Base-by-base conservation (phyloP, 129 eudicot genomes). In the Pulicaria dysenterica region DNA sequence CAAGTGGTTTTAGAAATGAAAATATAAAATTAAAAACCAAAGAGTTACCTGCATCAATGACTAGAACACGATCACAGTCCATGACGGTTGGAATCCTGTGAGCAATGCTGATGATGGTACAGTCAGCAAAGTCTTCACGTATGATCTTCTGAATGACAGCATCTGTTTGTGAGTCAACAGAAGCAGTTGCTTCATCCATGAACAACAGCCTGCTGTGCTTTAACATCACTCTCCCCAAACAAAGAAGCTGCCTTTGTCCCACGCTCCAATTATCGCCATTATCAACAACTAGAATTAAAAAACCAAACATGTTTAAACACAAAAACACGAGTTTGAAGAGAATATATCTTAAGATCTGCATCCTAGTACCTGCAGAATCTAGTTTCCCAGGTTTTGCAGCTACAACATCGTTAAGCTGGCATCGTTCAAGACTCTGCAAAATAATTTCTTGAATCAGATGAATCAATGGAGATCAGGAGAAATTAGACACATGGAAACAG, bases 111-210 rank as follows among this genome's bases (percentile, higher is more conserved):
- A 88, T 80, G n/a, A 85, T 83, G 4, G 95, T 88, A 59, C 95
- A 85, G 11, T 67, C 75, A 5, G 79, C 53, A 61, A 88, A 88
- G 16, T 88, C 95, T 42, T 77, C 80, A 0, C 88, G 71, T 13
- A 89, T 89, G 73, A 77, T 86, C 11, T 61, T 83, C 57, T 89
- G 92, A 65, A 89, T 86, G 5, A 84, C 69, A 4, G 81, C 84
- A 65, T 89, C 96, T 3, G 96, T 86, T 67, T 83, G 86, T 10
- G 90, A 82, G 81, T 89, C 96, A 50, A 89, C 92, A 2, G 96
- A 86, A 14, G 96, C 96, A 0, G 96, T 89, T 64, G 96, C 96
- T 76, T 89, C 96, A 34, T 89, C 96, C 87, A 89, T 83, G 71
- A 89, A 83, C 80, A 89, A 65, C 24, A 89, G 42, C 70, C 70